Conservation (phyloP, 306 rosid genomes). For the Neltuma alba region DNA sequence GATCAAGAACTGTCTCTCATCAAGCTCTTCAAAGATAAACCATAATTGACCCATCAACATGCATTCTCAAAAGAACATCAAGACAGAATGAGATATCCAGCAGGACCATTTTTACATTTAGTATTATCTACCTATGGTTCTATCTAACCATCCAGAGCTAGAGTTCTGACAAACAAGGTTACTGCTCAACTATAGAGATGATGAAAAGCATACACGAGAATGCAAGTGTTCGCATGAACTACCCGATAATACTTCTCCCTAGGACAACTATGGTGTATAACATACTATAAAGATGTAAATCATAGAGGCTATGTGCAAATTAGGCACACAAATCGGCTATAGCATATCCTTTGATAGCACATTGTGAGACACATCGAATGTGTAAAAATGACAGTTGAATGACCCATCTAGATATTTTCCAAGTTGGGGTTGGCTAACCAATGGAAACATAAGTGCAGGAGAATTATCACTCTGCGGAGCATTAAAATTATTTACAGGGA, state of each 20-base stretch:
- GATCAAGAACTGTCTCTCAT: constrained; percentile 25
- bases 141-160: constrained; percentile 3
- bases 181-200: neutral
- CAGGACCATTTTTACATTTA: constrained; percentile 10
- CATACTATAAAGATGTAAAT: constrained; percentile 9
- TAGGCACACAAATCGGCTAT: neutral
- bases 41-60: constrained; percentile 21
- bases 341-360: neutral
- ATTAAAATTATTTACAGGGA: neutral
- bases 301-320: constrained; percentile 17
- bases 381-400: neutral
- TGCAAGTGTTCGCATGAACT: constrained; percentile 16
- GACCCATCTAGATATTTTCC: neutral
- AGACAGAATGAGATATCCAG: constrained; percentile 14
- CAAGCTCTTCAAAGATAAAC: constrained; percentile 19
- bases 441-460: neutral
- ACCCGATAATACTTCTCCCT: constrained; percentile 8
- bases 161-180: neutral
- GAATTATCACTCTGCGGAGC: constrained; percentile 21
- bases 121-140: constrained; percentile 2
- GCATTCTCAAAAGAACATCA: neutral
- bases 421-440: constrained; percentile 7
- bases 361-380: neutral
- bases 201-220: constrained; percentile 31
- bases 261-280: constrained; percentile 13